phyloP scores from a whole-genome alignment of 257 asterid species.

The Solanum raphanifolium region DNA sequence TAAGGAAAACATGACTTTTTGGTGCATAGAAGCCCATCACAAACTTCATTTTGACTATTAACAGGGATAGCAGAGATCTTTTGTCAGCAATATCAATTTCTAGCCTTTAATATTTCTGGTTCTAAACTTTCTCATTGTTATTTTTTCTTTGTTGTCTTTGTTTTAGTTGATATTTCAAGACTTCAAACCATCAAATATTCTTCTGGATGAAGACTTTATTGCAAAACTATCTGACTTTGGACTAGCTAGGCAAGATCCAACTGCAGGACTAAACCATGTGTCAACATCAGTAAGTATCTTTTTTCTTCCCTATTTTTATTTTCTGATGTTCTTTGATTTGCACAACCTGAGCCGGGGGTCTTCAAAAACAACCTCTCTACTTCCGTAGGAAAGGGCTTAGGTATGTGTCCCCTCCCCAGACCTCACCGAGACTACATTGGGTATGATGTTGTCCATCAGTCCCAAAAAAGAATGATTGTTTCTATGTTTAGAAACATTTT shows the following conservation, averaged over 20 bases:
- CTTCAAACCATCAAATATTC: conserved; percentile 84
- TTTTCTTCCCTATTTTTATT: background rate
- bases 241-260: conserved; percentile 81
- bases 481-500: background rate
- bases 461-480: background rate
- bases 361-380: too few relatives aligned
- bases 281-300: conserved; percentile 65
- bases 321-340: background rate
- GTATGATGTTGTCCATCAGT: background rate
- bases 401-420: too few relatives aligned
- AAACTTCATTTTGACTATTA: background rate
- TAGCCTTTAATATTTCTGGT: background rate
- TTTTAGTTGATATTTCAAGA: conserved; percentile 80
- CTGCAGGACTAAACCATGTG: conserved; percentile 63
- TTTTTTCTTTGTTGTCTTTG: background rate
- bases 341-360: too few relatives aligned
- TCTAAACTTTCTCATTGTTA: background rate
- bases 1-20: background rate
- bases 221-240: conserved; percentile 92
- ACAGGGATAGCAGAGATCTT: background rate
- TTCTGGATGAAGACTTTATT: conserved; percentile 67
- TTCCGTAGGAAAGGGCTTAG: too few relatives aligned
- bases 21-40: background rate
- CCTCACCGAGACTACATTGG: too few relatives aligned
- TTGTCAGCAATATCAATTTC: background rate